Base-by-base conservation (phyloP, 2,329 filamentous ascomycete species). In the Parafenestella ontariensis region DNA sequence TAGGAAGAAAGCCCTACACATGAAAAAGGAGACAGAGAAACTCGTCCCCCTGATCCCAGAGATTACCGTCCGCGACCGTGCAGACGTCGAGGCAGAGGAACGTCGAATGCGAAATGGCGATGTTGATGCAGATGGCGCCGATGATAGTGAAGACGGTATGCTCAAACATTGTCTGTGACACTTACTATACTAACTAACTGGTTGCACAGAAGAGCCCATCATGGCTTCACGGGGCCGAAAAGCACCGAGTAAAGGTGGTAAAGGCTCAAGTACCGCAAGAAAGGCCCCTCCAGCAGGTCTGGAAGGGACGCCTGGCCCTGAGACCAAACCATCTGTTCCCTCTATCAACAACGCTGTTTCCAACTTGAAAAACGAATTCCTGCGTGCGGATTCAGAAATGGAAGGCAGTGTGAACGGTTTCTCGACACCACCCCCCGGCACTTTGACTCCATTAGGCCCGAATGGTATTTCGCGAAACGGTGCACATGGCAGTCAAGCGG, bases 21-120 rank as follows among this genome's bases (percentile, higher is more conserved):
- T 99, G 95, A 88, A 92, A 64, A 98, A 95, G 73, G 93, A 98
- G 77, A 96, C 95, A 0, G 94, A 98, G 77, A 98, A 97, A 76
- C 85, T 99, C 37, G 93, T 96, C 13, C 93, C 93, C 5, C 80
- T 98, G 36, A 99, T 99, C 58, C 95, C 95, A 0, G 95, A 99
- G 62, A 89, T 99, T 62, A 85, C 88, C 21, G 92, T 99, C 60
- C 86, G 92, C 61, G 91, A 96, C 61, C 89, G 95, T 58, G 95
- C 93, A 17, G 95, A 98, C 73, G 92, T 98, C 6, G 95, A 99
- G 66, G 82, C 79, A 20, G 77, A 79, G 65, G 81, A 85, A 75
- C 86, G 94, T 49, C 85, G 92, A 58, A 89, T 95, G 72, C 91
- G 96, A 67, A 91, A 85, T 56, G 83, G 93, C 58, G 92, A 95